Conservation (phyloP, 169 alveolate genomes). For the Theileria sp. region DNA sequence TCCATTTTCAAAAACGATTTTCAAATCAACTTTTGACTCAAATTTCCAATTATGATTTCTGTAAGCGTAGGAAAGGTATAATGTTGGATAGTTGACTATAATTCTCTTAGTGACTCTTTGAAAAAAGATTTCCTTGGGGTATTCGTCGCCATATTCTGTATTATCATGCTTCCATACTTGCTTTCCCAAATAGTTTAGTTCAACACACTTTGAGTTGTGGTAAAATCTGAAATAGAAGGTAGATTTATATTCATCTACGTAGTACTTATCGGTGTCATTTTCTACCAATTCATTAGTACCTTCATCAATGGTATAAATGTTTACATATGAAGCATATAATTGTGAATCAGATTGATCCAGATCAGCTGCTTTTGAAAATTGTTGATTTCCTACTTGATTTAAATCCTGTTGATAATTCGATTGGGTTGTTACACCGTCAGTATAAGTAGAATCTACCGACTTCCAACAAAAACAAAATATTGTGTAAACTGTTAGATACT, state of each 20-base stretch:
- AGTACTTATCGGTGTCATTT: not conserved
- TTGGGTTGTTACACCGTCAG: not conserved
- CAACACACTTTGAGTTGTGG: not conserved
- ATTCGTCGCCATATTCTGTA: not conserved
- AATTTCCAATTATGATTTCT: not conserved
- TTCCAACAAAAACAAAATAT: not conserved
- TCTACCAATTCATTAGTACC: not conserved
- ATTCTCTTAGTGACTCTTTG: not conserved
- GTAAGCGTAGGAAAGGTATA: not conserved
- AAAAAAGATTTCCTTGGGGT: not conserved
- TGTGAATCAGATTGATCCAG: not conserved
- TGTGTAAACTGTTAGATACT: not conserved
- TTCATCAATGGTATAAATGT: not conserved
- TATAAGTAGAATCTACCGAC: not conserved
- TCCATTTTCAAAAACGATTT: not conserved
- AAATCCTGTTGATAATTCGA: not conserved
- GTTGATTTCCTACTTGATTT: not conserved
- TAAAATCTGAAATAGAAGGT: not conserved
- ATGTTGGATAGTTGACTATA: not conserved
- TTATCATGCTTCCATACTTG: not conserved
- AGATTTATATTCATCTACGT: not conserved
- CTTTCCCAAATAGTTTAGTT: not conserved
- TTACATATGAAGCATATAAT: not conserved
- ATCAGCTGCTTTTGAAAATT: not conserved
- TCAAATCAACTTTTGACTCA: constrained; percentile 3